Evolutionary conservation across 2,329 filamentous ascomycete genomes (phyloP), one percentile per base, ranked within the genome.

Genomic region (Colletotrichum viniferum): DNA sequence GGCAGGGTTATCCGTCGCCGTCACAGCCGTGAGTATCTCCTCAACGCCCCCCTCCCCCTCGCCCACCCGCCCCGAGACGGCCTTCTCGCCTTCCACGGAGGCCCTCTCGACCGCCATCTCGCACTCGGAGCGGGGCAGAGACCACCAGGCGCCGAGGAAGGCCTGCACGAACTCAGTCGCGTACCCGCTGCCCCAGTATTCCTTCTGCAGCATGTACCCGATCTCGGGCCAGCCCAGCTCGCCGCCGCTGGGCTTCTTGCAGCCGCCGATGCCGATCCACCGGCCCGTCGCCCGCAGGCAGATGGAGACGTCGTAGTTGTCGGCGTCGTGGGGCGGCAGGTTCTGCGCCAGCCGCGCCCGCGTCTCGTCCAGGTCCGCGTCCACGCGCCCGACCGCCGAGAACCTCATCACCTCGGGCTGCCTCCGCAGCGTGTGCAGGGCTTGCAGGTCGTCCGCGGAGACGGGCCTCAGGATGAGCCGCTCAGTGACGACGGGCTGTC

Each of bases 321-420:
- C 80, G 13, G 79, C 77, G 78, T 92, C 89, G 67, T 87, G 82
- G 7, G 88, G 88, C 2, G 89, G 84, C n/a, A 91, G 80, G 36
- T 85, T 86, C 13, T 77, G 77, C 6, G 81, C 80, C 63, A 91
- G 79, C 65, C 80, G 85, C 28, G 74, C 78, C 74, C 82, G 82
- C 12, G 90, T 89, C 72, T 86, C 85, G 2, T 84, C 85, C 3
- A 86, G 64, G 78, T 87, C 83, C 69, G 79, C 76, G 82, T 92
- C 88, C 10, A 84, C 78, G 10, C 78, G 71, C 73, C 86, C 87
- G 77, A 80, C 77, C 4, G 76, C 69, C 69, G 92, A 92, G 86
- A 88, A 92, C 70, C 82, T 81, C 93, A 94, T 94, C 62, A 92
- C 90, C 77, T 92, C 90, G 6, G 88, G 86, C 80, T 92, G 86